These are phyloP conservation scores for Ichthyophthirius multifiliis DNA, from an alignment of 169 alveolate genomes.

Conservation along the genomic window DNA sequence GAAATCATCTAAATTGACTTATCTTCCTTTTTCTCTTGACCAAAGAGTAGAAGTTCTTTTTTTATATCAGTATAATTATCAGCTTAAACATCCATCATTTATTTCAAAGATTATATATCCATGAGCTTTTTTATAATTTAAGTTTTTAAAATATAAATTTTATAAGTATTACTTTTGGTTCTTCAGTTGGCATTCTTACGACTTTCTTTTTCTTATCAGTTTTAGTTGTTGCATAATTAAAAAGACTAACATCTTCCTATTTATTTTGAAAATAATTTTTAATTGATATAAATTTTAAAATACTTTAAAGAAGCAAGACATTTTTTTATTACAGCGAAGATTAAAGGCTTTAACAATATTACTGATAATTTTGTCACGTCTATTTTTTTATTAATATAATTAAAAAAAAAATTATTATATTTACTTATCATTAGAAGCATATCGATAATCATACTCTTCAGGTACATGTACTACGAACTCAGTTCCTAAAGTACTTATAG, in stretches of 20 bases:
- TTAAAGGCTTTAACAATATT: conserved; percentile 17
- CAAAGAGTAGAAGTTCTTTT: conserved; percentile 37
- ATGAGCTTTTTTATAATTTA: neutral
- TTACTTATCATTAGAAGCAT: conserved; percentile 36
- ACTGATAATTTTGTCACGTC: conserved; percentile 23
- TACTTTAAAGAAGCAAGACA: conserved; percentile 1
- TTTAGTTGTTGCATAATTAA: conserved; percentile 38
- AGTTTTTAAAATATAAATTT: neutral
- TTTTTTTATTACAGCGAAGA: neutral
- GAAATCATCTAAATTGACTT: conserved; percentile 60
- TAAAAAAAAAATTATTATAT: no score
- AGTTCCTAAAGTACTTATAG: conserved; percentile 35
- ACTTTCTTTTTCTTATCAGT: conserved; percentile 34
- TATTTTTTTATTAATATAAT: no score
- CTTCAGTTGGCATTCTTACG: conserved; percentile 28
- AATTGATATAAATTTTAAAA: neutral
- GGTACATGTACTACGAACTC: conserved; percentile 72
- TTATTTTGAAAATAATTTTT: neutral
- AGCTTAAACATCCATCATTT: conserved; percentile 5
- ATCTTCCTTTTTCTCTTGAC: conserved; percentile 42
- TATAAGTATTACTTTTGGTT: neutral
- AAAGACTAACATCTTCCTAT: conserved; percentile 42
- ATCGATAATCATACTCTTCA: conserved; percentile 69
- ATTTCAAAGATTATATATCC: conserved; percentile 30
- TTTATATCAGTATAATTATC: conserved; percentile 24